Base-by-base conservation (phyloP, 1,139 yeast species). In the Geotrichum macrosporum region DNA sequence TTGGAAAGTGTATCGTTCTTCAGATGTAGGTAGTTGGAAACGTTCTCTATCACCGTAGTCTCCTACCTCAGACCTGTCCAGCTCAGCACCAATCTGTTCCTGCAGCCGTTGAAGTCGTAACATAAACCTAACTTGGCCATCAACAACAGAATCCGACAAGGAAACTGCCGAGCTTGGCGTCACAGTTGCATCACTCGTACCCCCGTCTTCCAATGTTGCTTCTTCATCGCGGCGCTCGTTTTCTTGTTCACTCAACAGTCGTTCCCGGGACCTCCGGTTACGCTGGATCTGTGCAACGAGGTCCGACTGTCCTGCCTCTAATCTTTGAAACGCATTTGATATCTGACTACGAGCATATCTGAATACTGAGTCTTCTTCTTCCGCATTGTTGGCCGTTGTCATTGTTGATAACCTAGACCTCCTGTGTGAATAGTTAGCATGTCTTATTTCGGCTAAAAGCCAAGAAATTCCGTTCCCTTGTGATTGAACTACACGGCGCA, bases 351-450 rank as follows among this genome's bases (percentile, higher is more conserved):
- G 32, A 3, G 19, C 12, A 5, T 31, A 32, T 3, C 32, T 22
- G n/a, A n/a, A n/a, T n/a, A n/a, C n/a, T 8, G 13, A 12, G 16
- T n/a, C 13, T 12, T 35, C 38, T 16, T n/a, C 13, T 18, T 19
- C 15, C 18, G 13, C 33, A 13, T 41, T 29, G 12, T 19, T 35
- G 3, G 44, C 44, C 16, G 39, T 12, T 4, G 38, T 41, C 44
- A 41, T 41, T 20, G 46, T 42, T 13, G 41, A 35, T 30, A 42
- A 20, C n/a, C 39, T 26, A 19, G 46, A 35, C 32, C 39, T 33
- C 27, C 46, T 39, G 24, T 29, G 34, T 5, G 24, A 13, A 13
- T 19, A 13, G 2, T 20, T 31, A 8, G 40, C 32, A 5, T 35
- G 41, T 12, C 46, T 20, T 2, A 42, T 35, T 21, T 42, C 46